Evolutionary conservation across 2,329 filamentous ascomycete species (phyloP).

Genomic region (Beauveria varroae): DNA sequence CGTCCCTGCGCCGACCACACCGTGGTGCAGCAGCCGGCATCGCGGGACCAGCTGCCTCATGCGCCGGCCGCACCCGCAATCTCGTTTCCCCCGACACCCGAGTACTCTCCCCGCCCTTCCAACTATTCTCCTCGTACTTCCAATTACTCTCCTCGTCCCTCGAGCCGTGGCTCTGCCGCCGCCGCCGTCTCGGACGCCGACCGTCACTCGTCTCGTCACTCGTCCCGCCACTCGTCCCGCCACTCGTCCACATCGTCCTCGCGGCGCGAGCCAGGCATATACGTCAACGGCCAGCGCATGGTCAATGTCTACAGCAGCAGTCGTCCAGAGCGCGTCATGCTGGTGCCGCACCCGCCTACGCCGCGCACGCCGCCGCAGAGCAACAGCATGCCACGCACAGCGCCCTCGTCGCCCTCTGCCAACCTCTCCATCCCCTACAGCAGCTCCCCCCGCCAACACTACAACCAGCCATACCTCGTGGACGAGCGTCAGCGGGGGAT

Average conservation of each 20-base stretch:
- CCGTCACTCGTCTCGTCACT: background rate
- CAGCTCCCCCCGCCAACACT: slow-evolving; percentile 15
- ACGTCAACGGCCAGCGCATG: slow-evolving; percentile 30
- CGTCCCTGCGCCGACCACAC: slow-evolving; percentile 34
- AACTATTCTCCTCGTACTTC: slow-evolving; percentile 24
- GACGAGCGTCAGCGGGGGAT: slow-evolving; percentile 28
- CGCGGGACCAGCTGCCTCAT: slow-evolving; percentile 9
- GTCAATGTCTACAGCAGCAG: slow-evolving; percentile 24
- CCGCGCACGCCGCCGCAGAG: slow-evolving; percentile 39
- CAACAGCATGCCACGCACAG: slow-evolving; percentile 31
- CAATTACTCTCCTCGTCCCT: slow-evolving; percentile 24
- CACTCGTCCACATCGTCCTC: slow-evolving; percentile 18
- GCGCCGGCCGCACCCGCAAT: slow-evolving; percentile 16
- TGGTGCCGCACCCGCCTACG: slow-evolving; percentile 38
- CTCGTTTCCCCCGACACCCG: slow-evolving; percentile 34
- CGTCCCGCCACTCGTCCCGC: background rate
- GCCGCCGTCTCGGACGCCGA: slow-evolving; percentile 17
- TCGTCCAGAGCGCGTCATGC: slow-evolving; percentile 35
- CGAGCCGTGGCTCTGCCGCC: slow-evolving; percentile 29
- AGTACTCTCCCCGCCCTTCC: slow-evolving; percentile 24
- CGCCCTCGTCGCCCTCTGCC: slow-evolving; percentile 30
- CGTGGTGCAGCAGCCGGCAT: slow-evolving; percentile 32
- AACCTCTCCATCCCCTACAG: slow-evolving; percentile 19
- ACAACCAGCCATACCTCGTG: slow-evolving; percentile 29
- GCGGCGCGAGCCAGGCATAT: slow-evolving; percentile 27